Percentiles rank a stretch among this genome's conserved stretches.
Conservation (phyloP, 306 rosid species). For the Quercus glauca region DNA sequence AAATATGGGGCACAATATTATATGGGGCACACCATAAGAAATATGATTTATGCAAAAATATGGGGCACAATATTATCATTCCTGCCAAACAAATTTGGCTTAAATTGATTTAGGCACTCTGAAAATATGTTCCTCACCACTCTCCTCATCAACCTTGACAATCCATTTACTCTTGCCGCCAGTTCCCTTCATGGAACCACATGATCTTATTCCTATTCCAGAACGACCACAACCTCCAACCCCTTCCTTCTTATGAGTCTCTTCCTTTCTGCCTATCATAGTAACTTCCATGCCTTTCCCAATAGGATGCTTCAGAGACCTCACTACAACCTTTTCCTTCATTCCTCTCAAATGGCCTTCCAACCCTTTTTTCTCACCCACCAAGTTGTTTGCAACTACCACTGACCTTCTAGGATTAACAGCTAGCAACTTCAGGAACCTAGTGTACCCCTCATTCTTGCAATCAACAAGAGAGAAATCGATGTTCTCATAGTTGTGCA, state of each 20-base stretch:
- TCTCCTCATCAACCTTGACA: conserved; percentile 55
- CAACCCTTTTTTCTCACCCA: conserved; percentile 35
- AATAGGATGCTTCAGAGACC: conserved; percentile 49
- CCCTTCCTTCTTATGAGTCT: conserved; percentile 9
- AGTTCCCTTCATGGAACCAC: conserved; percentile 7
- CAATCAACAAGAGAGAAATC: conserved; percentile 68
- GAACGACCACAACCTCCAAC: not conserved
- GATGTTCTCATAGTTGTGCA: conserved; percentile 45
- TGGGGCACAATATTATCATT: not conserved
- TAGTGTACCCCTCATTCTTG: conserved; percentile 35
- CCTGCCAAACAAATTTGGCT: not conserved
- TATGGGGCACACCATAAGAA: not conserved
- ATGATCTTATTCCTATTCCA: conserved; percentile 1
- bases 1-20: not conserved
- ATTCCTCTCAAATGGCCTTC: conserved; percentile 32
- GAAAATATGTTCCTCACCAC: conserved; percentile 70
- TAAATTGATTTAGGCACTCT: conserved; percentile 29
- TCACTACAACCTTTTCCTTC: conserved; percentile 40
- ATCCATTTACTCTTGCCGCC: conserved; percentile 53
- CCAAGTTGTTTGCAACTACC: conserved; percentile 55
- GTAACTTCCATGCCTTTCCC: conserved; percentile 62
- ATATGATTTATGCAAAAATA: not conserved
- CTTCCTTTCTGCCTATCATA: conserved; percentile 33
- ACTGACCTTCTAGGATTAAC: conserved; percentile 53
- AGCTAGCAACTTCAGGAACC: conserved; percentile 42